Base-by-base conservation (phyloP, 495 filamentous ascomycete species). In the Thermothielavioides terrestris region DNA sequence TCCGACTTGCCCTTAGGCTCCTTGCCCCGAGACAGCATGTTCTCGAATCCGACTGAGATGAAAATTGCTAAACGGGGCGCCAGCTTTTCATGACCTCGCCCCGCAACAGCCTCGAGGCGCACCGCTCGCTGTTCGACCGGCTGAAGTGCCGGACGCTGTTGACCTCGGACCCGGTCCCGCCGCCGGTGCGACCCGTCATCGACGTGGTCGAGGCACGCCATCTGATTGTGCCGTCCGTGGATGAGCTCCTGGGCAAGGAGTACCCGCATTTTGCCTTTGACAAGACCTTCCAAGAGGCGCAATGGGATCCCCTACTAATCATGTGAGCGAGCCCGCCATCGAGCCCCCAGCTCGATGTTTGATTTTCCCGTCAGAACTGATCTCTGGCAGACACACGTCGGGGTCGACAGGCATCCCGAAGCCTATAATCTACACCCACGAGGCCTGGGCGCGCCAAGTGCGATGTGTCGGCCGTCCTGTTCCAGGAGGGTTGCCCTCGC, bases 391-490 rank as follows among this genome's bases (percentile, higher is more conserved):
- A 39, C 73, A 76, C 47, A 74, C 73, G 4, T 72, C 68, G 7
- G 73, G 73, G 12, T 69, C 68, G 21, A 74, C 71, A 0, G 70
- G 73, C 0, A 54, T 69, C 20, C 71, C 71, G 1, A 73, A 74
- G 53, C 71, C 70, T 3, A 44, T 74, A 27, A 58, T 61, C 14
- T 64, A 58, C 40, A 60, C 44, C 6, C 61, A 69, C 3, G 50
- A 55, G 35, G 43, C 55, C 10, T 32, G 4, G 23, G 38, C 35
- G 22, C 52, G 55, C 10, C 48, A 50, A 17, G 26, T 45, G 12
- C 1, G 34, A 5, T 18, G n/a, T n/a, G n/a, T n/a, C n/a, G n/a
- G n/a, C n/a, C n/a, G n/a, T n/a, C n/a, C n/a, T n/a, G n/a, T n/a
- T n/a, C n/a, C n/a, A n/a, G 51, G 8, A 53, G 51, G 9, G 20